Evolutionary conservation across 257 asterid genomes (phyloP).

Genomic region (Solanum bulbocastanum): DNA sequence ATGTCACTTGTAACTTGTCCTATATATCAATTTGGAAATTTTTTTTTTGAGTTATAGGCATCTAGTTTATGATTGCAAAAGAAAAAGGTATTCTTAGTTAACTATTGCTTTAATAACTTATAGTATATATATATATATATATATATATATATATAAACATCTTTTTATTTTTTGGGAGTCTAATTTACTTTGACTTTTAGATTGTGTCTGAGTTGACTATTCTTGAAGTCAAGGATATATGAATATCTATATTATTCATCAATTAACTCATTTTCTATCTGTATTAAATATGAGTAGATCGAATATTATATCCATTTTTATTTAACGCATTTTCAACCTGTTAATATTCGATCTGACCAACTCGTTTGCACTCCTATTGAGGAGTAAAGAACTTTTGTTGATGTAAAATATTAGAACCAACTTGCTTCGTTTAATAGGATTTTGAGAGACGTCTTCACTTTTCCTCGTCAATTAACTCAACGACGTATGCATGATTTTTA

Average conservation of each 20-base stretch:
- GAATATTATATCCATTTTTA: too few species aligned
- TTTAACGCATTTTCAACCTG: not conserved
- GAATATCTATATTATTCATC: too few species aligned
- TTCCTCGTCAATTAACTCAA: not conserved
- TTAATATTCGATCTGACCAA: not conserved
- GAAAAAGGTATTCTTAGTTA: not conserved
- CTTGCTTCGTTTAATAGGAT: not conserved
- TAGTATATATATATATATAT: not conserved
- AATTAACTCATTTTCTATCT: not conserved
- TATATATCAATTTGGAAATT: not conserved
- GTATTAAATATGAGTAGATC: not conserved
- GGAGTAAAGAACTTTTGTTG: not conserved
- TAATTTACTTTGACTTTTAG: not conserved
- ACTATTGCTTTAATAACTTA: not conserved
- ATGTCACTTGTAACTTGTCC: not conserved
- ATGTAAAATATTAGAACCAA: not conserved
- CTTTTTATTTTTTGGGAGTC: accelerated
- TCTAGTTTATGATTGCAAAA: not conserved
- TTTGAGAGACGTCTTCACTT: not conserved
- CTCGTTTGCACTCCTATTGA: not conserved
- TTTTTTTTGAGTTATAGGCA: not conserved
- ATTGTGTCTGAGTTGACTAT: not conserved
- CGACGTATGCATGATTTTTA: not conserved
- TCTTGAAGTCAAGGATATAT: not conserved
- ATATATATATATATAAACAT: not conserved